These are phyloP conservation scores for Colletotrichum tofieldiae DNA, from an alignment of 2,329 filamentous ascomycete species.

Conservation along the genomic window DNA sequence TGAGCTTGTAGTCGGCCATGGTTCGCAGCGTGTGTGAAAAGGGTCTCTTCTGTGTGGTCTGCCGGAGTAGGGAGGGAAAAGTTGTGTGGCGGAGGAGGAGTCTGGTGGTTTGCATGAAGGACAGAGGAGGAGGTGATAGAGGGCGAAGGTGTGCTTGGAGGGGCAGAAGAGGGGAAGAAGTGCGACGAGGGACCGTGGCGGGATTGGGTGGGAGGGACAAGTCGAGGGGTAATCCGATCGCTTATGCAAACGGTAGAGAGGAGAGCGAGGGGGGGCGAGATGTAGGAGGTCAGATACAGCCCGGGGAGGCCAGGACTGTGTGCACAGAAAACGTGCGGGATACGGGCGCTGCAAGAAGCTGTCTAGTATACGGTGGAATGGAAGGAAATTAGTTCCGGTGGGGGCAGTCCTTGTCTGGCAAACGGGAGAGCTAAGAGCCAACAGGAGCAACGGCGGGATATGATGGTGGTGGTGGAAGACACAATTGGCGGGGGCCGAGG, in stretches of 20 bases:
- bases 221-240: conserved; percentile 22
- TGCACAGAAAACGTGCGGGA: background rate
- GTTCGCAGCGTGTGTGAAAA: conserved; percentile 51
- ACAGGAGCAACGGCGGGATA: background rate
- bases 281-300: conserved; percentile 6
- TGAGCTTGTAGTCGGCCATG: conserved; percentile 80
- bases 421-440: background rate
- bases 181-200: background rate
- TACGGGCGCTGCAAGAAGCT: background rate
- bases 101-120: conserved; percentile 36
- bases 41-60: conserved; percentile 17
- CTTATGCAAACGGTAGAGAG: conserved; percentile 5
- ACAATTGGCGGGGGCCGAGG: background rate
- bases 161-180: background rate
- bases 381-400: background rate
- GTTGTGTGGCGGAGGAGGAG: conserved; percentile 15
- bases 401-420: background rate
- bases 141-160: background rate
- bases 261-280: background rate
- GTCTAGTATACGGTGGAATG: background rate
- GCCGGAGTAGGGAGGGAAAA: conserved; percentile 1
- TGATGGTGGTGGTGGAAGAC: background rate
- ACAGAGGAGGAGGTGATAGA: background rate
- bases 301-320: background rate
- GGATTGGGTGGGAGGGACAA: background rate